Base-by-base conservation (phyloP, 495 filamentous ascomycete genomes). In the Talaromyces ruber region DNA sequence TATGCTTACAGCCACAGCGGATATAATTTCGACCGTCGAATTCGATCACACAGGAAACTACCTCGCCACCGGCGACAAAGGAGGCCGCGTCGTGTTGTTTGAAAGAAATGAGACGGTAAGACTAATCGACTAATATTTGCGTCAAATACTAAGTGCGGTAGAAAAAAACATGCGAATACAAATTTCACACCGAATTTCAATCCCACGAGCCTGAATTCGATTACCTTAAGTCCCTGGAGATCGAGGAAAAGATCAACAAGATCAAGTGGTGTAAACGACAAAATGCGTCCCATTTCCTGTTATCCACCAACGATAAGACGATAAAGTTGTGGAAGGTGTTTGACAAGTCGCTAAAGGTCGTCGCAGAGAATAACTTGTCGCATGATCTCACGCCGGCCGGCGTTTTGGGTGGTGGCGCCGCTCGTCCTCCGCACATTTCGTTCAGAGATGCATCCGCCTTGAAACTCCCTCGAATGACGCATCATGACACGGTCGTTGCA, bases 261-360 rank as follows among this genome's bases (percentile, higher is more conserved):
- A 98, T 98, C 76, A 98, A 98, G 79, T 98, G 94, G 94, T 98
- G 94, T 74, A 86, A 90, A 68, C 86, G 94, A 76, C 92, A 97
- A 74, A 98, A 98, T 81, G 89, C 94, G 64, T 97, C 94, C 37
- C 94, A 98, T 77, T 98, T 96, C 75, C 87, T 98, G 26, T 87
- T 98, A 51, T 98, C 94, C 11, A 98, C 94, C 60, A 98, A 98
- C 73, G 94, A 98, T 80, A 98, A 98, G 79, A 98, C 94, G 47
- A 98, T 98, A 83, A 98, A 98, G 81, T 82, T 98, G 63, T 98
- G 94, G 94, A 98, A 98, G 76, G 95, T 98, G 62, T 98, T 97
- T 65, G 94, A 98, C 77, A 98, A 98, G 80, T 97, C 93, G 34
- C 80, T 98, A 67, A 97, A 97, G 76, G 94, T 98, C 52, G 94